Conservation (phyloP, 2,329 filamentous ascomycete species). For the Venturiaceae sp. region DNA sequence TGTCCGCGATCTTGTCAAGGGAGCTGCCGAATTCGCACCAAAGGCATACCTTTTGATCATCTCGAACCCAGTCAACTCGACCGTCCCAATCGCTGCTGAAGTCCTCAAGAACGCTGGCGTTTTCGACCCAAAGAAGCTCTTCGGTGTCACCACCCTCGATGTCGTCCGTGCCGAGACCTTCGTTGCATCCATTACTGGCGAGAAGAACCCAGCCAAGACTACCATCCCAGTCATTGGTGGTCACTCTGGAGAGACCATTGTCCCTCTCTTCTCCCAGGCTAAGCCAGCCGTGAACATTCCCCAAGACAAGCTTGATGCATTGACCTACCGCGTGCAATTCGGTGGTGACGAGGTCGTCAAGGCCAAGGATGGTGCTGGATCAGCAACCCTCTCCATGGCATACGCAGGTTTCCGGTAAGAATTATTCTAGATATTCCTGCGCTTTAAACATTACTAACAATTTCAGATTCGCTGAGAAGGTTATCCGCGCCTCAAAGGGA, state of each 20-base stretch:
- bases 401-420: constrained; percentile 84
- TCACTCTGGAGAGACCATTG: constrained; percentile 96
- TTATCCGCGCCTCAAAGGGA: constrained; percentile 79
- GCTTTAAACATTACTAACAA: constrained; percentile 10
- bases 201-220: constrained; percentile 71
- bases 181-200: constrained; percentile 73
- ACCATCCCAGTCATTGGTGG: constrained; percentile 90
- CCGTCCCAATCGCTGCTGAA: constrained; percentile 94
- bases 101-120: constrained; percentile 87
- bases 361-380: constrained; percentile 86
- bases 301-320: constrained; percentile 77
- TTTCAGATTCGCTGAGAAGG: constrained; percentile 78
- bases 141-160: constrained; percentile 97
- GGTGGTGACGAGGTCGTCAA: constrained; percentile 95
- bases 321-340: constrained; percentile 94
- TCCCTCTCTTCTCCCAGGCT: constrained; percentile 91
- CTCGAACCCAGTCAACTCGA: constrained; percentile 99
- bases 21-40: constrained; percentile 76
- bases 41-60: constrained; percentile 95
- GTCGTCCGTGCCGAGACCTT: constrained; percentile 98
- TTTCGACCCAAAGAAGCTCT: constrained; percentile 92
- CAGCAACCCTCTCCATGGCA: constrained; percentile 88
- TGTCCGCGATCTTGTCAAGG: constrained; percentile 86
- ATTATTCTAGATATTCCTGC: background rate
- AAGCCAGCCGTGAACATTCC: constrained; percentile 73